Evolutionary conservation across 2,329 filamentous ascomycete species (phyloP), one percentile per base, ranked within the genome.

Genomic region (Colletotrichum sp.): DNA sequence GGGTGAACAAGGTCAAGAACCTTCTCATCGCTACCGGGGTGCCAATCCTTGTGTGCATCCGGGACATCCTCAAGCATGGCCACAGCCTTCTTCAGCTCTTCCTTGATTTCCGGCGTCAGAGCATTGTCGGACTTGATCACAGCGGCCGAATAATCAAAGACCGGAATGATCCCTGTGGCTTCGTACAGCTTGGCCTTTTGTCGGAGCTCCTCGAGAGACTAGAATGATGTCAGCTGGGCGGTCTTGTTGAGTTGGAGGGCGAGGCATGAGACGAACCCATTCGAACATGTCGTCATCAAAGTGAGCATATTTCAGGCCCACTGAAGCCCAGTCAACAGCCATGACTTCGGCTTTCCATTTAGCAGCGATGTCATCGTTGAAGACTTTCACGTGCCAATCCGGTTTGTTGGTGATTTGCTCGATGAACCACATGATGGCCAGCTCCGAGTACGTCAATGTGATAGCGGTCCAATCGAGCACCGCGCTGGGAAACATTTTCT

Each of bases 1-100:
- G 92, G 92, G 78, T 94, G 89, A 7, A 94, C 87, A 2, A 94
- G 83, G 79, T 94, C 89, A 1, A 92, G 87, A 3, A 94, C 91
- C 75, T 87, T 88, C 1, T 85, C 82, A 36, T 91, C 84, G 1
- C 89, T 91, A 4, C 88, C 85, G 0, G 92, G 92, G 81, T 94
- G 91, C 88, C 89, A 94, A 81, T 94, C 92, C 77, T 89, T 88
- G 39, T 85, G 66, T 0, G 83, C 71, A 8, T 89, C 87, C 0
- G 89, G 87, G 1, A 90, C 85, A 21, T 89, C 82, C 75, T 93
- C 89, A 3, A 95, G 84, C 0, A 80, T 80, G 2, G 82, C 80
- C 36, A 90, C 87, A 2, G 86, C 87, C 4, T 80, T 78, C 32
- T 80, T 84, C 5, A 94, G 84, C 2, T 84, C 81, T 1, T 87